phyloP scores from a whole-genome alignment of 1,139 yeast species.

The Diutina scorzettiae region DNA sequence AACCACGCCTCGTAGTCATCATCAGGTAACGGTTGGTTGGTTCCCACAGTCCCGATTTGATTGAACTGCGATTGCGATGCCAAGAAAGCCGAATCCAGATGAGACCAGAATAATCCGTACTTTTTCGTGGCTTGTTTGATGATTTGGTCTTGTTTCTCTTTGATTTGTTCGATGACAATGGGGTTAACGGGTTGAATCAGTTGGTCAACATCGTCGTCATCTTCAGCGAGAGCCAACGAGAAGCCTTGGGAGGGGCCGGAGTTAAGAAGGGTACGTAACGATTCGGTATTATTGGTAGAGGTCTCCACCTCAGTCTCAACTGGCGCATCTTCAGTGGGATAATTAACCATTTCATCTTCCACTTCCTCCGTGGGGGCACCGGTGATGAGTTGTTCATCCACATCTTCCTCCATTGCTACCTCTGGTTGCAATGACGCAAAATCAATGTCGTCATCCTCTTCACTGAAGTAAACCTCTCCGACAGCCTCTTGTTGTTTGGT shows the following conservation, averaged over 20 bases:
- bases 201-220: constrained; percentile 18
- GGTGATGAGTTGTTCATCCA: not conserved
- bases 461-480: constrained; percentile 26
- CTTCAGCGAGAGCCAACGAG: constrained; percentile 23
- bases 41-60: constrained; percentile 31
- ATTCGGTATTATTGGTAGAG: constrained; percentile 1
- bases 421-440: not conserved
- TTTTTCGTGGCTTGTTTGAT: constrained; percentile 8
- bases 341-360: too few relatives aligned
- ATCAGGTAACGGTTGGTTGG: constrained; percentile 20
- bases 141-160: constrained; percentile 19
- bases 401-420: not conserved
- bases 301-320: not conserved
- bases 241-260: constrained; percentile 12
- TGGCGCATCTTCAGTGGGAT: too few relatives aligned
- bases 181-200: constrained; percentile 15
- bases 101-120: constrained; percentile 67
- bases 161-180: constrained; percentile 15
- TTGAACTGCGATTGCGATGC: constrained; percentile 72
- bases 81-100: constrained; percentile 74
- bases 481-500: constrained; percentile 13
- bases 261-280: not conserved
- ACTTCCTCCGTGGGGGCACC: too few relatives aligned
- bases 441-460: constrained; percentile 26
- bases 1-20: constrained; percentile 61